Conservation (phyloP, 2,329 filamentous ascomycete genomes). For the Apiospora saccharicola region DNA sequence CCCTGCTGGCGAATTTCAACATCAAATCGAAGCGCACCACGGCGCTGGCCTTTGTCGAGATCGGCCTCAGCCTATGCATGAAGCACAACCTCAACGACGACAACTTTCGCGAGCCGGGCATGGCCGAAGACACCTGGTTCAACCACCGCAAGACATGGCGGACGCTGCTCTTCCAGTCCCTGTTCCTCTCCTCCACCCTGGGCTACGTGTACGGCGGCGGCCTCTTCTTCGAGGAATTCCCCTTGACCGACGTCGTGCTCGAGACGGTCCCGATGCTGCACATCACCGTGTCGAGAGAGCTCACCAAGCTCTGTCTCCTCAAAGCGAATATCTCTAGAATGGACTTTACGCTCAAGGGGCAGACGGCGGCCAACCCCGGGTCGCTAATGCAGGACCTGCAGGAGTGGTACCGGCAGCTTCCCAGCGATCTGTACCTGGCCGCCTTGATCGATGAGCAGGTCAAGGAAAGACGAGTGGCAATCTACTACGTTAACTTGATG, state of each 20-base stretch:
- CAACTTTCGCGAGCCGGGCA: background rate
- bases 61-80: slow-evolving; percentile 1
- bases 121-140: background rate
- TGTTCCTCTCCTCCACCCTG: background rate
- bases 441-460: background rate
- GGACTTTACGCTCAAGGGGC: background rate
- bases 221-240: background rate
- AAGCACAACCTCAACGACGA: slow-evolving; percentile 3
- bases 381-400: background rate
- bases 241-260: background rate
- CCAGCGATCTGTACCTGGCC: background rate
- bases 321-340: background rate
- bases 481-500: background rate
- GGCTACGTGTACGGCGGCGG: slow-evolving; percentile 1
- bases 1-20: background rate
- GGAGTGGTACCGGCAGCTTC: slow-evolving; percentile 8
- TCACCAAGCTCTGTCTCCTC: background rate
- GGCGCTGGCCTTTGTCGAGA: background rate
- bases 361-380: background rate
- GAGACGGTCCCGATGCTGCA: slow-evolving; percentile 10
- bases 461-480: background rate
- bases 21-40: background rate
- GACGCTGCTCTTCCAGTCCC: background rate
- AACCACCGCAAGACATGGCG: slow-evolving; percentile 13
- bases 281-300: background rate